Base-by-base conservation (phyloP, 208 protist species). In the Herpetomonas tarakana region DNA sequence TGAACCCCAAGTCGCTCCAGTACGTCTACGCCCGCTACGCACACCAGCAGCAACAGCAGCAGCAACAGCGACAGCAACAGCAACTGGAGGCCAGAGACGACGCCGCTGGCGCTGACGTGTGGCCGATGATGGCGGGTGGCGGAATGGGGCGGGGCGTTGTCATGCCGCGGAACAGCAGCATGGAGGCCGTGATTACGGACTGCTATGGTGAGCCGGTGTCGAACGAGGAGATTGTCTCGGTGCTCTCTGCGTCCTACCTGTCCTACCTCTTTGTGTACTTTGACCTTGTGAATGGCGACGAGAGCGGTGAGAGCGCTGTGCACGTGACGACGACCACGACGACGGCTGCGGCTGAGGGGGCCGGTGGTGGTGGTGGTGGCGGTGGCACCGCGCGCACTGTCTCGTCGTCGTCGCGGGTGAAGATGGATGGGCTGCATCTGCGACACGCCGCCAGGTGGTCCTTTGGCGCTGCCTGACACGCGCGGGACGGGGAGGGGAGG, bases 261-360 rank as follows among this genome's bases (percentile, higher is more conserved):
- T 81, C 84, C 27, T 66, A 91, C 53, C 47, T 83, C n/a, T 86
- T 81, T 71, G 74, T 91, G 44, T 71, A 86, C 63, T 91, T 84
- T 47, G 50, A 82, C 14, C 39, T 76, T 18, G 65, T 60, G 21
- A 45, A 51, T 2, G 64, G 25, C 12, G 56, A 38, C 25, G 52
- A n/a, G 26, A 26, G 11, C 30, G 56, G 52, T 38, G 30, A 11
- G 9, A 53, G 35, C 29, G 46, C 19, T 22, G 46, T 2, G 39
- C 54, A n/a, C n/a, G n/a, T n/a, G n/a, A n/a, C n/a, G n/a, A n/a
- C n/a, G n/a, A n/a, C n/a, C n/a, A n/a, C n/a, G n/a, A n/a, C n/a
- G n/a, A n/a, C n/a, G n/a, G n/a, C n/a, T n/a, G n/a, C n/a, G n/a
- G n/a, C n/a, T n/a, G n/a, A n/a, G n/a, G n/a, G n/a, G n/a, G n/a